phyloP scores from a whole-genome alignment of 2,329 filamentous ascomycete genomes.

The Pseudocercospora cruenta region DNA sequence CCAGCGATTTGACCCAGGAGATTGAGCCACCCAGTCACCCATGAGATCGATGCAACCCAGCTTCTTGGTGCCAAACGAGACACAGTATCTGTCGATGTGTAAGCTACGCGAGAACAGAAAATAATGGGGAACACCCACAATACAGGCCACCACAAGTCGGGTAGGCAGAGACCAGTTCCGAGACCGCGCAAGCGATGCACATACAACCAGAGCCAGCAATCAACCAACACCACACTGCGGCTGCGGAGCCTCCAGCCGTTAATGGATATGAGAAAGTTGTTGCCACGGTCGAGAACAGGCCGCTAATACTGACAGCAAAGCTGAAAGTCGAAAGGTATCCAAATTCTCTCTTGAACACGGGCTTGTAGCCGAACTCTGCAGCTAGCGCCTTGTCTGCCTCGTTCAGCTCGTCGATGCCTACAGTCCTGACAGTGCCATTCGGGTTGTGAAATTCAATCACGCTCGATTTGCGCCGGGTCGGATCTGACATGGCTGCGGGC shows the following conservation, averaged over 20 bases:
- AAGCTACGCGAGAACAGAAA: neutral
- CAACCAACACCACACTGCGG: slow-evolving; percentile 63
- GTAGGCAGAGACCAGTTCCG: slow-evolving; percentile 62
- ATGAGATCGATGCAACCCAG: slow-evolving; percentile 56
- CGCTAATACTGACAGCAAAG: slow-evolving; percentile 62
- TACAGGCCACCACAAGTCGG: slow-evolving; percentile 58
- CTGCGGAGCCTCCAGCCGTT: slow-evolving; percentile 56
- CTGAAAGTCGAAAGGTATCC: slow-evolving; percentile 62
- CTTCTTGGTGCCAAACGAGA: slow-evolving; percentile 55
- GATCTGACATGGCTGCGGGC: slow-evolving; percentile 3
- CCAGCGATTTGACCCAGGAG: slow-evolving; percentile 57
- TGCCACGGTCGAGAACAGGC: slow-evolving; percentile 59
- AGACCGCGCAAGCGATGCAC: slow-evolving; percentile 58
- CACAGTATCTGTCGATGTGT: slow-evolving; percentile 46
- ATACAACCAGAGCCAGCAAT: slow-evolving; percentile 61
- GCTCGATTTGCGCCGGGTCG: slow-evolving; percentile 23
- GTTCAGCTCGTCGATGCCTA: slow-evolving; percentile 30
- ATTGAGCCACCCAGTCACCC: slow-evolving; percentile 48
- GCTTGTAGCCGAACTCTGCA: slow-evolving; percentile 38
- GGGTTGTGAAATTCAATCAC: slow-evolving; percentile 18
- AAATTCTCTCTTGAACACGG: slow-evolving; percentile 63
- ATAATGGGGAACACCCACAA: slow-evolving; percentile 44
- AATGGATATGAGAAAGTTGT: slow-evolving; percentile 61
- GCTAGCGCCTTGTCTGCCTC: slow-evolving; percentile 34
- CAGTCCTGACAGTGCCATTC: slow-evolving; percentile 22